phyloP scores from a whole-genome alignment of 306 rosid species.

The Quillaja saponaria region DNA sequence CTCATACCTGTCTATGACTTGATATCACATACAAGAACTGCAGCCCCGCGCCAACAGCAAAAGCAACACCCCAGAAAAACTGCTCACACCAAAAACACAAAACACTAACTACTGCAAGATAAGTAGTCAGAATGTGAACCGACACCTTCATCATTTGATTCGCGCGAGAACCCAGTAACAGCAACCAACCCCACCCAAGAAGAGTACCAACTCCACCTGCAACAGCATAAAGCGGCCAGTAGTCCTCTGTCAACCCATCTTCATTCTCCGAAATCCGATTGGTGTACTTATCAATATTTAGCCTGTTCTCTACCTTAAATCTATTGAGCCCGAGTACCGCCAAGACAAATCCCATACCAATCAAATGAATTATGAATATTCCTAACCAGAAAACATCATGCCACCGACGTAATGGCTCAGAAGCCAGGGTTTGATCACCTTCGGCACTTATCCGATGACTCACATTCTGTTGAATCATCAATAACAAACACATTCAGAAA shows the following conservation, averaged over 20 bases:
- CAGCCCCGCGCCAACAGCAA: slow-evolving; percentile 74
- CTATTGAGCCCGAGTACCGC: slow-evolving; percentile 77
- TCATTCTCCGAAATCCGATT: slow-evolving; percentile 52
- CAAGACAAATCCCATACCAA: slow-evolving; percentile 62
- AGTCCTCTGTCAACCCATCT: slow-evolving; percentile 72
- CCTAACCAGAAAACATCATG: slow-evolving; percentile 88
- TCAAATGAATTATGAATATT: slow-evolving; percentile 67
- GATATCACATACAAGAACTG: slow-evolving; percentile 88
- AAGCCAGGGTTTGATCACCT: slow-evolving; percentile 46
- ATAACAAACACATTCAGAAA: background rate
- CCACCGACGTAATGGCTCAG: slow-evolving; percentile 71
- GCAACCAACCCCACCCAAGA: slow-evolving; percentile 88
- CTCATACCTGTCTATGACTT: slow-evolving; percentile 77
- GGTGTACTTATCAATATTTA: slow-evolving; percentile 75
- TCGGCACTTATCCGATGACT: slow-evolving; percentile 47
- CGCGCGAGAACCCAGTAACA: slow-evolving; percentile 69
- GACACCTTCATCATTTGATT: slow-evolving; percentile 83
- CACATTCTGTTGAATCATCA: slow-evolving; percentile 40
- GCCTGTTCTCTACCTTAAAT: slow-evolving; percentile 69
- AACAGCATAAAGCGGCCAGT: slow-evolving; percentile 85
- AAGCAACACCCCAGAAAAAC: slow-evolving; percentile 90
- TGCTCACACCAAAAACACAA: slow-evolving; percentile 84
- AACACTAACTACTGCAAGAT: slow-evolving; percentile 92
- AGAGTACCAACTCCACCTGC: slow-evolving; percentile 78
- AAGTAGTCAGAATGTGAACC: slow-evolving; percentile 90